A percentile compares a stretch with the other conserved stretches of the same genome.
Evolutionary conservation across 1,139 yeast species (phyloP).

Genomic region (Groenewaldozyma sp.): DNA sequence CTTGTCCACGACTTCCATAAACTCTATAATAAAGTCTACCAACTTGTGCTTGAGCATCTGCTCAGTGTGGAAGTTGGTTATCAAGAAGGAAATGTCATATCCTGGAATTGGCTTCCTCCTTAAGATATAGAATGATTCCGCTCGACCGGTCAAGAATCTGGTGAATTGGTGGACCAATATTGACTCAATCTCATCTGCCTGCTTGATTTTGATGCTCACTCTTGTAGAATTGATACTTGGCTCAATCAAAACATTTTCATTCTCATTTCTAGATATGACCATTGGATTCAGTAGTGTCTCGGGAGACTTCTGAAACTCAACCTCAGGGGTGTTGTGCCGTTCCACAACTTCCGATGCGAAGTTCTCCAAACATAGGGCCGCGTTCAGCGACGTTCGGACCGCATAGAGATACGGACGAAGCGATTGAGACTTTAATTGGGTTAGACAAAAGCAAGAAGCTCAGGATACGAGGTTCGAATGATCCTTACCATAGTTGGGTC

Average conservation of each 20-base stretch:
- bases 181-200: slow-evolving; percentile 94
- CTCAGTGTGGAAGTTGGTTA: slow-evolving; percentile 92
- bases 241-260: slow-evolving; percentile 86
- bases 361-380: slow-evolving; percentile 90
- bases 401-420: slow-evolving; percentile 91
- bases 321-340: slow-evolving; percentile 95
- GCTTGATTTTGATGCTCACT: slow-evolving; percentile 85
- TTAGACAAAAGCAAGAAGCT: too few relatives aligned
- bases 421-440: slow-evolving; percentile 54
- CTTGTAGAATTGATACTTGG: slow-evolving; percentile 84
- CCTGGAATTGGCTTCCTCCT: slow-evolving; percentile 89
- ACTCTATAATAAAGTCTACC: slow-evolving; percentile 93
- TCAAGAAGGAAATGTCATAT: slow-evolving; percentile 84
- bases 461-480: too few relatives aligned
- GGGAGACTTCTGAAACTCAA: slow-evolving; percentile 70
- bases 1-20: slow-evolving; percentile 98
- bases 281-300: slow-evolving; percentile 85
- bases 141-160: slow-evolving; percentile 86
- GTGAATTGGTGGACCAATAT: slow-evolving; percentile 91
- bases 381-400: slow-evolving; percentile 86
- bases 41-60: slow-evolving; percentile 91
- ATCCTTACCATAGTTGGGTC: too few relatives aligned
- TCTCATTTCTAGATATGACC: slow-evolving; percentile 86
- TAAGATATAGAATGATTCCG: slow-evolving; percentile 84
- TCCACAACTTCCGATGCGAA: slow-evolving; percentile 93